A percentile compares a stretch with the other conserved stretches of the same genome.
These are phyloP conservation scores for Uronychia binucleata DNA, from an alignment of 73 alveolate species.

Conservation along the genomic window DNA sequence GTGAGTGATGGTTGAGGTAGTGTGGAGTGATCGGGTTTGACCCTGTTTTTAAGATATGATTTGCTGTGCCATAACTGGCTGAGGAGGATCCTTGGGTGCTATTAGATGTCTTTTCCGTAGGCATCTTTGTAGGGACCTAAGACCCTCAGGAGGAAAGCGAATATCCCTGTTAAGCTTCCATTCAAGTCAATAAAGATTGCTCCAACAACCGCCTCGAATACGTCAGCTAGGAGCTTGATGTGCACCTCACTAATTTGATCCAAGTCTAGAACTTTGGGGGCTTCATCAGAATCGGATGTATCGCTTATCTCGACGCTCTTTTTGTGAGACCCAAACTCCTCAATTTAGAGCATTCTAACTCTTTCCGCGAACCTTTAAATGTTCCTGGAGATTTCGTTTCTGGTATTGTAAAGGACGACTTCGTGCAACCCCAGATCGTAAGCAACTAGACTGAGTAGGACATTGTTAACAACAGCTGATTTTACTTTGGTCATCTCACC, in stretches of 20 bases:
- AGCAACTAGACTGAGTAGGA: slow-evolving; percentile 18
- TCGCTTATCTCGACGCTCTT: neutral
- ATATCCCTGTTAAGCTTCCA: neutral
- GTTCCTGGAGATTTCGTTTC: slow-evolving; percentile 2
- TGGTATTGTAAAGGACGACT: slow-evolving; percentile 8
- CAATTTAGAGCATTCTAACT: too few species aligned
- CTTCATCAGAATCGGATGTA: neutral
- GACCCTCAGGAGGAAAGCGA: neutral
- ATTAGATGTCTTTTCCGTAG: neutral
- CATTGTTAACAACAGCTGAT: slow-evolving; percentile 10
- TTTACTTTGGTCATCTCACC: slow-evolving; percentile 19
- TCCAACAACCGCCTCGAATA: slow-evolving; percentile 49
- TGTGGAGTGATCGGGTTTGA: too few species aligned
- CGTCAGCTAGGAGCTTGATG: slow-evolving; percentile 52
- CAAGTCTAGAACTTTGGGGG: neutral
- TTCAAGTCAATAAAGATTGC: slow-evolving; percentile 48
- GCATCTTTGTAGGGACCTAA: neutral
- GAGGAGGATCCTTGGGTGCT: neutral
- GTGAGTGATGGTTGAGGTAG: too few species aligned
- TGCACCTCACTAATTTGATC: slow-evolving; percentile 18
- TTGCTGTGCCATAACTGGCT: neutral
- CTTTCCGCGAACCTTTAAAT: too few species aligned
- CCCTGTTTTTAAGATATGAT: neutral
- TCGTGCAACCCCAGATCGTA: slow-evolving; percentile 12
- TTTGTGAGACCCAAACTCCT: too few species aligned